phyloP scores from a whole-genome alignment of 2,329 filamentous ascomycete genomes.

The Diaporthe nobilis region DNA sequence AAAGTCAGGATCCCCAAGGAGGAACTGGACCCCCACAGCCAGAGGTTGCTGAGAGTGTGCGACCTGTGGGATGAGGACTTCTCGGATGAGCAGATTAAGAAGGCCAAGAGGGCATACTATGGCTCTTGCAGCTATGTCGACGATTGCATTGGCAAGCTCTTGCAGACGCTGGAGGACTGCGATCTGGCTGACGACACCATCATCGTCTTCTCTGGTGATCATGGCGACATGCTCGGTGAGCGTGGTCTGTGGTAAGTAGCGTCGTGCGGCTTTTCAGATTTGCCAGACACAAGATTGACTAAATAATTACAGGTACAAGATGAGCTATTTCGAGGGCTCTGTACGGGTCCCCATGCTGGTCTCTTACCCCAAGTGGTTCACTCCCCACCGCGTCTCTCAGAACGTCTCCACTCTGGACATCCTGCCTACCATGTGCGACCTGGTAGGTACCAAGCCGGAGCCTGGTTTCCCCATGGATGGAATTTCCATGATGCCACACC shows the following conservation, averaged over 20 bases:
- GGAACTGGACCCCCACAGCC: slow-evolving; percentile 87
- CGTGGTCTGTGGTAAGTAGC: slow-evolving; percentile 80
- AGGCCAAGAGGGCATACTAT: slow-evolving; percentile 90
- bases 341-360: slow-evolving; percentile 90
- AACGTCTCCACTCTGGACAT: slow-evolving; percentile 95
- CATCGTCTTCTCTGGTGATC: slow-evolving; percentile 92
- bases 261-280: background rate
- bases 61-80: slow-evolving; percentile 90
- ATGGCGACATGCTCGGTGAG: slow-evolving; percentile 97
- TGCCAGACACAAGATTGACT: background rate
- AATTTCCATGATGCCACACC: slow-evolving; percentile 83
- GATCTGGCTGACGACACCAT: slow-evolving; percentile 88
- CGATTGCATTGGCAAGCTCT: slow-evolving; percentile 87
- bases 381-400: slow-evolving; percentile 81
- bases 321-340: slow-evolving; percentile 95
- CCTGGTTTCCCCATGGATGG: slow-evolving; percentile 88
- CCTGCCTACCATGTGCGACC: slow-evolving; percentile 87
- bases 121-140: slow-evolving; percentile 95
- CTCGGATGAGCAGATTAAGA: slow-evolving; percentile 87
- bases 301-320: slow-evolving; percentile 77
- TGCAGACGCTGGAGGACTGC: slow-evolving; percentile 83
- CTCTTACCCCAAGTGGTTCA: slow-evolving; percentile 82
- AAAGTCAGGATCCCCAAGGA: slow-evolving; percentile 84
- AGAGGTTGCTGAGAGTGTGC: slow-evolving; percentile 87
- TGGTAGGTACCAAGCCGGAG: slow-evolving; percentile 80